Evolutionary conservation across 2,329 filamentous ascomycete species (phyloP), one percentile per base, ranked within the genome.

Genomic region (Chaetothyriales sp.): DNA sequence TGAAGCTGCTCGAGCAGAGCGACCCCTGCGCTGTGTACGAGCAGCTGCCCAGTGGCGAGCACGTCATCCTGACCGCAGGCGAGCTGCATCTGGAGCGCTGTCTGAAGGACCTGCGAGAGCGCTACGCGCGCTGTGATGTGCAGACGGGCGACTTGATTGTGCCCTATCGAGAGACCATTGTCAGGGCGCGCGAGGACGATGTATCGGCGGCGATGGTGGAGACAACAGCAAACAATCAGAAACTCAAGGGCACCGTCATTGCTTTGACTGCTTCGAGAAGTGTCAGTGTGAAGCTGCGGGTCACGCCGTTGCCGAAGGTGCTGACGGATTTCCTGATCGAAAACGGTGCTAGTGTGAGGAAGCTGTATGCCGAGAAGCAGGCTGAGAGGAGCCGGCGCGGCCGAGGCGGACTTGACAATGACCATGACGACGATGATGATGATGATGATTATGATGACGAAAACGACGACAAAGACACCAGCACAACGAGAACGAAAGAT

Each of bases 11-110:
- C 1, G 89, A 95, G 29, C 89, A 95, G 64, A 94, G 89, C 61
- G 92, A 98, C 62, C 90, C 92, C 0, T 97, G 92, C 62, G 92
- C 90, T 13, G 83, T 94, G 65, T 98, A 98, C 61, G 89, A 97
- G 65, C 87, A 94, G 48, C 83, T 97, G 49, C 78, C 83, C 52
- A 95, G 84, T 60, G 92, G 92, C 52, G 92, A 98, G 69, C 92
- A 98, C 67, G 92, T 98, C 44, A 80, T 98, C 19, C 69, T 95
- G 40, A 97, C 92, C 0, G 92, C 92, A 5, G 92, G 92, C 50
- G 92, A 98, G 67, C 66, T 98, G 59, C 92, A 98, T 70, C 75
- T 98, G 2, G 92, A 98, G 68, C 77, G 92, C 52, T 98, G 92
- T 65, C 68, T 98, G 54, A 95, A 92, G 50, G 92, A 98, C 71